Percentiles rank a stretch among this genome's conserved stretches.
These are phyloP conservation scores for Botrytis deweyae DNA, from an alignment of 2,329 filamentous ascomycete genomes.

Conservation along the genomic window DNA sequence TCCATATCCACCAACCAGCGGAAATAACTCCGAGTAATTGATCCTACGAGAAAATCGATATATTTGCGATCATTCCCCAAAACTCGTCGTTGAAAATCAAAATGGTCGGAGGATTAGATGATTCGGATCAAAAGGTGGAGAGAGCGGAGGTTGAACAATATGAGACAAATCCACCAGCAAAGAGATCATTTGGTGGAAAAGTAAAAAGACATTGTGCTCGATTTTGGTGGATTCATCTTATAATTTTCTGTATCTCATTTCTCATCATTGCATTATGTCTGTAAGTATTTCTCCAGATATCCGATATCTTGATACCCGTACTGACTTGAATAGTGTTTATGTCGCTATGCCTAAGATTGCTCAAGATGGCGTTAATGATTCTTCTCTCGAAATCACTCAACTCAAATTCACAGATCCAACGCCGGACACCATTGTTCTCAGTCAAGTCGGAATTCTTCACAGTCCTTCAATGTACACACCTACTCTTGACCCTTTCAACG, in stretches of 20 bases:
- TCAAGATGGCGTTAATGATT: slow-evolving; percentile 52
- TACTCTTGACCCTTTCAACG: slow-evolving; percentile 53
- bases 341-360: slow-evolving; percentile 59
- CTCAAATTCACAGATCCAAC: slow-evolving; percentile 52
- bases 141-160: slow-evolving; percentile 7
- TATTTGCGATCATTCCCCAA: neutral
- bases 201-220: slow-evolving; percentile 39
- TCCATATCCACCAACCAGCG: neutral
- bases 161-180: slow-evolving; percentile 8
- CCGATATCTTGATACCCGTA: neutral
- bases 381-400: slow-evolving; percentile 50
- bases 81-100: neutral
- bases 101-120: slow-evolving; percentile 5
- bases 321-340: slow-evolving; percentile 47
- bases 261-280: slow-evolving; percentile 56
- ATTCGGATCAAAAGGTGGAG: slow-evolving; percentile 19
- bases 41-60: neutral
- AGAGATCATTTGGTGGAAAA: slow-evolving; percentile 27
- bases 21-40: neutral
- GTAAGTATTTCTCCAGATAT: slow-evolving; percentile 43
- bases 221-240: slow-evolving; percentile 55
- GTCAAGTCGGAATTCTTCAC: slow-evolving; percentile 48
- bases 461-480: slow-evolving; percentile 53
- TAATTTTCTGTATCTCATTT: slow-evolving; percentile 50
- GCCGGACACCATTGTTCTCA: slow-evolving; percentile 48